These are phyloP conservation scores for Rehmannia glutinosa DNA, from an alignment of 257 asterid species.

Conservation along the genomic window DNA sequence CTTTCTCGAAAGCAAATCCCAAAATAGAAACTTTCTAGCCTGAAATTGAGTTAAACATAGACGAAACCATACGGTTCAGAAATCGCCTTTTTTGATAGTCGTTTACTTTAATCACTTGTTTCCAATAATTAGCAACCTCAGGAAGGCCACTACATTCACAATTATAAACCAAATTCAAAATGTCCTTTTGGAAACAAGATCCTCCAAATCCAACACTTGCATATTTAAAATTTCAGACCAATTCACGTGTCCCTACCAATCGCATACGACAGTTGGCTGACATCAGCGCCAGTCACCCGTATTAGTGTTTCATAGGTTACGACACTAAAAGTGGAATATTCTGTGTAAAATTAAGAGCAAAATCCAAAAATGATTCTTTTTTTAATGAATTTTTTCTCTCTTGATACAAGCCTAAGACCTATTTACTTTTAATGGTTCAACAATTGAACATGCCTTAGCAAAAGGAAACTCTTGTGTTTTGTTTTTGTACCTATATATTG, in stretches of 20 bases:
- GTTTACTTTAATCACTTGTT: slow-evolving; percentile 7
- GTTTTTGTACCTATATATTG: too few relatives aligned
- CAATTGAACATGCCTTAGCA: neutral
- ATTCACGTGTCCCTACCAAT: neutral
- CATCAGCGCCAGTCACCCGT: neutral
- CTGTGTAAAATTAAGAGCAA: too few relatives aligned
- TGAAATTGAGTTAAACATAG: slow-evolving; percentile 11
- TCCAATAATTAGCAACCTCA: slow-evolving; percentile 11
- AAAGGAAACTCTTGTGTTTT: too few relatives aligned
- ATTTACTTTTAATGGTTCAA: too few relatives aligned
- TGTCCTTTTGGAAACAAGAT: neutral
- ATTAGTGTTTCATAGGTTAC: too few relatives aligned
- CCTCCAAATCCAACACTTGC: neutral
- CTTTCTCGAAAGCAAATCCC: slow-evolving; percentile 11
- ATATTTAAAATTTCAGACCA: neutral
- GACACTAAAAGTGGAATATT: too few relatives aligned
- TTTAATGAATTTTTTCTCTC: too few relatives aligned
- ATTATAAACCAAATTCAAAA: neutral
- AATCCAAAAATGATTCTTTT: too few relatives aligned
- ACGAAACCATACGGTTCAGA: neutral
- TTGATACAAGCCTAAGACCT: too few relatives aligned
- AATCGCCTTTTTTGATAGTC: slow-evolving; percentile 10
- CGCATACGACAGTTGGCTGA: neutral
- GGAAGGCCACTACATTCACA: neutral
- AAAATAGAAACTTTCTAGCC: neutral